Evolutionary conservation across 1,139 yeast species (phyloP), one percentile per base, ranked within the genome.

Genomic region (Pichia kudriavzevii): DNA sequence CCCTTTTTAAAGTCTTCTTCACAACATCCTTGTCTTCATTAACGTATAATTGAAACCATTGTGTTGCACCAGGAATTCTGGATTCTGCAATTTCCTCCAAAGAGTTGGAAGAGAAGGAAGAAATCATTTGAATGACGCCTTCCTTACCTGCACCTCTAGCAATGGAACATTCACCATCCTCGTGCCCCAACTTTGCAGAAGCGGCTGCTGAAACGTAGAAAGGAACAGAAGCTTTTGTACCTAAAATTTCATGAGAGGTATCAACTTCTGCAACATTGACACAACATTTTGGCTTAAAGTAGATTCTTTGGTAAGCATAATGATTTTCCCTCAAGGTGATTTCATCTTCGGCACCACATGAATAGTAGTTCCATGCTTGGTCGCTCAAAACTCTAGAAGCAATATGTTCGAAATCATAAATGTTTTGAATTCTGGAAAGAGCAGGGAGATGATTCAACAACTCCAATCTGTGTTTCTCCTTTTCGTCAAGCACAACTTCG

Each of bases 11-110:
- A 45, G 82, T 66, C 24, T 65, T 57, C 30, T 65, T 63, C 26
- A 91, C 79, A 32, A 80, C 60, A 13, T 67, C 64, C 32, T 88
- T 69, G 53, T 78, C 80, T 23, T 78, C 63, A 52, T 84, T 84
- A 35, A 87, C 94, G 52, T 88, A 88, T 38, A 88, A 65, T 60
- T 88, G 96, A 55, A 78, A 75, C 97, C 97, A 88, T 55, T 84
- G 93, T 6, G 80, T 67, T 49, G 56, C 83, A 58, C 58, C 70
- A 50, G 61, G 59, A 5, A 56, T 53, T 12, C 80, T 75, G 11
- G 73, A 74, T 38, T 66, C 75, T 4, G 77, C 62, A 40, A 76
- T 68, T 46, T 75, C 79, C 38, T 72, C 76, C 38, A 75, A 64
- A 2, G 75, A 62, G 46, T 73, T 69, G 13, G 77, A 66, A 15